Conservation (phyloP, 345 rosid species). For the Kernera saxatilis region DNA sequence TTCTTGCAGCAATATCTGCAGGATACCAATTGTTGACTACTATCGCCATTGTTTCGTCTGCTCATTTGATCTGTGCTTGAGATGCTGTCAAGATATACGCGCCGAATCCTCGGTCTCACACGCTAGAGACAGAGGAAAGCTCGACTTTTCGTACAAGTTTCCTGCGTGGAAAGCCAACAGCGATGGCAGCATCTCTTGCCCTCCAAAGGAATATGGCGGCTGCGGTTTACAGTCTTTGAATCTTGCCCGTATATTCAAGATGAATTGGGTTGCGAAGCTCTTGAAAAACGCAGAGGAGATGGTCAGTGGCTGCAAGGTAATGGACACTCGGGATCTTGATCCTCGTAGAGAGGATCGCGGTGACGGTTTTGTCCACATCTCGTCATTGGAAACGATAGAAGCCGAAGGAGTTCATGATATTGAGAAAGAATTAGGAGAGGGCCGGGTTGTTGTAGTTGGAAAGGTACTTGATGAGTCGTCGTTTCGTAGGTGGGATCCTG, state of each 20-base stretch:
- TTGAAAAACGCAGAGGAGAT: constrained; percentile 80
- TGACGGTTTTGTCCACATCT: constrained; percentile 22
- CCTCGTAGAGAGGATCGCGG: neutral
- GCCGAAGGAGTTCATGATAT: constrained; percentile 45
- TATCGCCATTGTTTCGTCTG: constrained; percentile 70
- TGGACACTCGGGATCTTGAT: constrained; percentile 28
- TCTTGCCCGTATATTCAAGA: constrained; percentile 64
- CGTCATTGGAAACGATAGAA: constrained; percentile 42
- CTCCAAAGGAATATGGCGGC: constrained; percentile 62
- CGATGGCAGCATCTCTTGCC: constrained; percentile 73
- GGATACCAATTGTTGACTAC: constrained; percentile 77
- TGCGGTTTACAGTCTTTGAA: constrained; percentile 49
- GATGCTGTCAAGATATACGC: constrained; percentile 79
- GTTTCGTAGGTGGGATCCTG: constrained; percentile 45
- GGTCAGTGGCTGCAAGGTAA: constrained; percentile 64
- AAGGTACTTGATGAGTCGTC: constrained; percentile 50
- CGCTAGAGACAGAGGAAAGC: neutral
- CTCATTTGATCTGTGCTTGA: constrained; percentile 64
- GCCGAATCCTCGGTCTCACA: constrained; percentile 35
- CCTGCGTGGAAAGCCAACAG: constrained; percentile 41
- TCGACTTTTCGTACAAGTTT: constrained; percentile 41
- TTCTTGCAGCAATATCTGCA: constrained; percentile 66
- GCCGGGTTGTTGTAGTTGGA: constrained; percentile 55
- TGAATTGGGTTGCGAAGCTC: constrained; percentile 86
- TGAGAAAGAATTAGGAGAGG: constrained; percentile 58